Base-by-base conservation (phyloP, 192 early-diverging fungal genomes). In the Entrophospora sp. region DNA sequence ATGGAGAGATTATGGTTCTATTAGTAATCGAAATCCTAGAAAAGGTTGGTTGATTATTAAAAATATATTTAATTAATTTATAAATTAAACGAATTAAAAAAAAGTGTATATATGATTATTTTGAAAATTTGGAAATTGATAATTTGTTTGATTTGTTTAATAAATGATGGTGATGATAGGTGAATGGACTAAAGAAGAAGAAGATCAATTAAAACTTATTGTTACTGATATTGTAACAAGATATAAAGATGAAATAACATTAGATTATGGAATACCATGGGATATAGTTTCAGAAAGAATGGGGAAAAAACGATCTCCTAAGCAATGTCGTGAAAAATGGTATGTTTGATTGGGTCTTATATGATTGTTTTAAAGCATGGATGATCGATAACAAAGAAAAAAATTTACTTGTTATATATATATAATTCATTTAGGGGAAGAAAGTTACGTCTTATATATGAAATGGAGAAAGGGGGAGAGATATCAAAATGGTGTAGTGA, bases 171-270 rank as follows among this genome's bases (percentile, higher is more conserved):
- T 67, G 46, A 20, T 48, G 10, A 28, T 61, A 25, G 73, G 73
- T 22, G 49, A 36, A 9, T 70, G 73, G 69, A 12, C 48, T 5
- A 30, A 62, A 0, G 57, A 74, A 20, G 73, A 74, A 43, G 68
- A 70, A 22, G 53, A 64, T 12, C 36, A 5, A 4, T 42, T 74
- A 10, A 51, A 64, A 46, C 51, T 63, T n/a, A 60, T 74, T 20
- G 58, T 74, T 38, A 55, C 61, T 8, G 73, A 70, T 1, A 28
- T 64, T 12, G 64, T 66, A 0, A 35, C n/a, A 22, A 7, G 36
- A n/a, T 10, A 36, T 57, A 5, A 44, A 28, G 42, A 14, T 27
- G 27, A 44, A 3, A 22, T 44, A 2, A n/a, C 59, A 20, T 31
- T 31, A 14, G 59, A 61, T 32, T 44, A 38, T 36, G 59, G 42